phyloP scores from a whole-genome alignment of 805 yeast species.

The Pichia cephalocereana region DNA sequence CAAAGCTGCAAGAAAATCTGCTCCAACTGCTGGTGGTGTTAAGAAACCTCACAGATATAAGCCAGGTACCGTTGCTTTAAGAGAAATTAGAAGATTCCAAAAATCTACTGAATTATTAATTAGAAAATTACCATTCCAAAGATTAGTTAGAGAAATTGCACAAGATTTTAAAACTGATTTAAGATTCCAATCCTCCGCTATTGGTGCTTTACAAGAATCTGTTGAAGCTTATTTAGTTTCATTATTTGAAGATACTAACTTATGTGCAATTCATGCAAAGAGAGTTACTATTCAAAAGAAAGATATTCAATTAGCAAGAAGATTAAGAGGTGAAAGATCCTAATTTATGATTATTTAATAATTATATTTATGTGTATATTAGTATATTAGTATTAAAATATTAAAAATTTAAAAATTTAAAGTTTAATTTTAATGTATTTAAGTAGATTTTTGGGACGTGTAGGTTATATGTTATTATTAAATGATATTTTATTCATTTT shows the following conservation, averaged over 20 bases:
- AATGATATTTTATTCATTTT: too few species aligned
- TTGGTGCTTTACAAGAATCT: conserved; percentile 97
- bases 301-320: conserved; percentile 95
- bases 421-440: too few species aligned
- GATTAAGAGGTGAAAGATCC: conserved; percentile 95
- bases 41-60: conserved; percentile 93
- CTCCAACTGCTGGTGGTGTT: conserved; percentile 89
- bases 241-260: conserved; percentile 93
- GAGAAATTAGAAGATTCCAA: conserved; percentile 97
- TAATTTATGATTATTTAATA: conserved; percentile 25
- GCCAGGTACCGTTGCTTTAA: conserved; percentile 95
- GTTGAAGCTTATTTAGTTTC: conserved; percentile 97
- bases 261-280: conserved; percentile 98
- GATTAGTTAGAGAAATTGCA: conserved; percentile 93
- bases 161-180: conserved; percentile 88
- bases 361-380: conserved; percentile 7
- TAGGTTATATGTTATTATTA: too few species aligned
- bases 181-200: conserved; percentile 96
- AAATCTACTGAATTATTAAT: conserved; percentile 90
- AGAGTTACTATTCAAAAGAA: conserved; percentile 98
- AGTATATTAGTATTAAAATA: conserved; percentile 14
- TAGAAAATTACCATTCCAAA: conserved; percentile 95
- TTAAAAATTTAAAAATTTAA: not conserved
- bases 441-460: not conserved
- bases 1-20: conserved; percentile 88